Base-by-base conservation (phyloP, 495 filamentous ascomycete genomes). In the Thozetella sp. region DNA sequence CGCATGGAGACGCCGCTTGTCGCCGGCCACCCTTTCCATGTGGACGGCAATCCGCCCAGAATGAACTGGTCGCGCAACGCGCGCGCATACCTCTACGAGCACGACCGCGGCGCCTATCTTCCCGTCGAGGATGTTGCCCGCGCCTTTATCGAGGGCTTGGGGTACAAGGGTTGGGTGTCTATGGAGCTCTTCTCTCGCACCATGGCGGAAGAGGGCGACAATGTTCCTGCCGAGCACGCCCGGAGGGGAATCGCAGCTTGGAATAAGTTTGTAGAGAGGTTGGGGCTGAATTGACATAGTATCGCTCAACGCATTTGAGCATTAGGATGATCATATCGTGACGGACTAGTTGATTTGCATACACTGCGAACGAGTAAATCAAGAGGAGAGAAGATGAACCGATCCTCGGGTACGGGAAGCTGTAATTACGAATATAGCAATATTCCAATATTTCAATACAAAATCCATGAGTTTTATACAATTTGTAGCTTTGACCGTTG, bases 21-120 rank as follows among this genome's bases (percentile, higher is more conserved):
- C 2, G 74, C 80, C 30, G 80, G 76, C 9, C 91, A 93, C 66
- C 75, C 81, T 15, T 93, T 86, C 71, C 81, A 89, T 67, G 75
- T 85, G 6, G 60, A 78, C 0, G 83, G 76, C 3, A 88, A 93
- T 71, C 85, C 85, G 53, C 69, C 80, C 2, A 75, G 89, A 20
- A 93, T 94, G 91, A 89, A 81, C 67, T 95, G 91, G 91, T 89
- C 86, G 24, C 78, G 91, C 15, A 93, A 93, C 65, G 88, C 87
- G 57, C 73, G 91, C 25, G 66, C 93, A 11, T 93, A 93, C 64
- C 86, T 89, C 59, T 89, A 88, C 48, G 90, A 93, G 68, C 77
- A 85, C 67, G 80, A 85, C 2, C 71, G 80, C 0, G 91, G 90
- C 6, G 91, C 84, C 0, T 94, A 93, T 66, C 72, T 95, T 11